Evolutionary conservation across 257 asterid genomes (phyloP).

Genomic region (Ehretia macrophylla): DNA sequence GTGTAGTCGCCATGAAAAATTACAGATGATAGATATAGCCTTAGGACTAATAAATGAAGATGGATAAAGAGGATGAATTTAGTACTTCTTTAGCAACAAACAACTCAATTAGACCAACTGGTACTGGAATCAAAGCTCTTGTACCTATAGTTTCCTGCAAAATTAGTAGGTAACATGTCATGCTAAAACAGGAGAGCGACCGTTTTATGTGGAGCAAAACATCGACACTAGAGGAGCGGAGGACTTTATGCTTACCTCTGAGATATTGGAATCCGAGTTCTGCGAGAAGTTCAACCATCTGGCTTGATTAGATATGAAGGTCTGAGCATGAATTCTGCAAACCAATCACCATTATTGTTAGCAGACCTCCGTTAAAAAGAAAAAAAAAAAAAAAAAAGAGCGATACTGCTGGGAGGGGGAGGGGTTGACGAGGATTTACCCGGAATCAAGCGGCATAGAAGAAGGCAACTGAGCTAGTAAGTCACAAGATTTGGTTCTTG

Average conservation of each 20-base stretch:
- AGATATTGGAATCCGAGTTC: slow-evolving; percentile 39
- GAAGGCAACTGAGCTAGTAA: slow-evolving; percentile 54
- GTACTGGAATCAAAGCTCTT: slow-evolving; percentile 55
- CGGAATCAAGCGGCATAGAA: slow-evolving; percentile 50
- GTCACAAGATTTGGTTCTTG: slow-evolving; percentile 52
- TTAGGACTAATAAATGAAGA: not conserved
- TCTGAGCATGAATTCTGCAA: slow-evolving; percentile 55
- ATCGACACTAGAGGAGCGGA: not conserved
- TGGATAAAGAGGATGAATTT: slow-evolving; percentile 2
- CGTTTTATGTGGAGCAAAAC: not conserved
- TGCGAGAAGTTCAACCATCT: slow-evolving; percentile 61
- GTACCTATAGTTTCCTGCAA: slow-evolving; percentile 61
- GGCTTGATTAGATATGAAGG: slow-evolving; percentile 58
- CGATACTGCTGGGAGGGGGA: not conserved
- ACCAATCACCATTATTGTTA: not conserved
- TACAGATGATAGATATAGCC: too few species aligned
- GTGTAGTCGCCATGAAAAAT: not conserved
- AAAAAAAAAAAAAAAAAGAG: not conserved
- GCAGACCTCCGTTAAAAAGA: too few species aligned
- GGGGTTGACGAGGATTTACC: slow-evolving; percentile 30
- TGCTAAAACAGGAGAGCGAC: not conserved
- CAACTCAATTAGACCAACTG: slow-evolving; percentile 63
- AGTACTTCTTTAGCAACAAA: slow-evolving; percentile 55
- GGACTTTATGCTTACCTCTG: slow-evolving; percentile 29
- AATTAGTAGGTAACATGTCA: not conserved